Evolutionary conservation across 176 grass and related monocot species (phyloP).

Genomic region (Coix lacrymajobi): DNA sequence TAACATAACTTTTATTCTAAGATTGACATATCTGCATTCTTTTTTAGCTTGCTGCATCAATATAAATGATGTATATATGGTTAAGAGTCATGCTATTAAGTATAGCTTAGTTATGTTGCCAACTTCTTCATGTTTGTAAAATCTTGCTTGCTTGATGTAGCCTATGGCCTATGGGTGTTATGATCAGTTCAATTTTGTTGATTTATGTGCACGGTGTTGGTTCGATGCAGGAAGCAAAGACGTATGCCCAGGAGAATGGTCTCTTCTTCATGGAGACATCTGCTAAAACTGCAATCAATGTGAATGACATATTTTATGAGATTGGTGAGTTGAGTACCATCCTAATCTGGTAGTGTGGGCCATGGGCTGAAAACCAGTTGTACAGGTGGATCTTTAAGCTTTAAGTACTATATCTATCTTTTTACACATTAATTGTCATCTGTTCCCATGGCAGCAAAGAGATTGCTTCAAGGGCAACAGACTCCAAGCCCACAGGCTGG

Average conservation of each 20-base stretch:
- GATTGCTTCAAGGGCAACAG: conserved; percentile 59
- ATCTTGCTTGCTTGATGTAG: not conserved
- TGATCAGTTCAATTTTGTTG: not conserved
- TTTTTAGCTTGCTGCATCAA: conserved; percentile 6
- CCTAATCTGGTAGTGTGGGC: not conserved
- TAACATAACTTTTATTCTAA: not conserved
- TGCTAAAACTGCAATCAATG: conserved; percentile 90
- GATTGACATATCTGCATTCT: not conserved
- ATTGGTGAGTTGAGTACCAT: conserved; percentile 57
- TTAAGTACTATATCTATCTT: not conserved
- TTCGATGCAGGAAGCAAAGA: conserved; percentile 64
- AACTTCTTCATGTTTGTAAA: not conserved
- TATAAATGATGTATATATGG: not conserved
- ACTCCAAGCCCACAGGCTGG: conserved; percentile 62
- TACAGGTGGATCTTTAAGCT: not conserved
- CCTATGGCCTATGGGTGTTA: not conserved
- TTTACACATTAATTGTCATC: not conserved
- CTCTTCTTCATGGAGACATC: conserved; percentile 95
- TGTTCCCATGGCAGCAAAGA: conserved; percentile 69
- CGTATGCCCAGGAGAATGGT: conserved; percentile 84
- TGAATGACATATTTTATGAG: conserved; percentile 92
- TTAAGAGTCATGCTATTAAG: conserved; percentile 8
- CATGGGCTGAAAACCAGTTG: not conserved
- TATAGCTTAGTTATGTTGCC: not conserved
- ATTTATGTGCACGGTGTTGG: not conserved